Base-by-base conservation (phyloP, 306 rosid species). In the Senna tora region DNA sequence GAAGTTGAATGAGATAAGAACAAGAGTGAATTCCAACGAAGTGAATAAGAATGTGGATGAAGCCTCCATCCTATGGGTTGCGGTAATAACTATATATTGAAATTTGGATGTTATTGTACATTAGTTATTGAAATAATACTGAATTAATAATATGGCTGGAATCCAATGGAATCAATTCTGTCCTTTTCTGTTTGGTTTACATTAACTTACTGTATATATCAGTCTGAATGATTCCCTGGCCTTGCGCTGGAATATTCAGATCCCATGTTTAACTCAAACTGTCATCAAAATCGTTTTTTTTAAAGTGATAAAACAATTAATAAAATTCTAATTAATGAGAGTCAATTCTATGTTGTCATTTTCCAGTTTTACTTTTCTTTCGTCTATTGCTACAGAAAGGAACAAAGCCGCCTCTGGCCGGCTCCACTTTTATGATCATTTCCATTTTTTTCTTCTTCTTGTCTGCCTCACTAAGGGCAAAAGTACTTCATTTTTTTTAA, bases 321-420 rank as follows among this genome's bases (percentile, higher is more conserved):
- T n/a, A n/a, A n/a, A n/a, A n/a, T n/a, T n/a, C n/a, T n/a, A n/a
- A n/a, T n/a, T n/a, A n/a, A n/a, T n/a, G n/a, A 25, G 30, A 33
- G 25, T 39, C 15, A 69, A 36, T 5, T 3, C 16, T 25, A 25
- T 25, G n/a, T 55, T 32, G 77, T 75, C 47, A 14, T 65, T 57
- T 49, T 50, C 17, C n/a, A 11, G 6, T 71, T 0, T 33, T n/a
- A 3, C 30, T 53, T n/a, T 55, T 64, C 55, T 41, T 65, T 80
- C 65, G 78, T 71, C 77, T n/a, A 14, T 9, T 34, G 55, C 36
- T 58, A 7, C 15, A 65, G 13, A 4, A 17, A 51, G 43, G 43
- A 46, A 62, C 11, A 5, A 39, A 53, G 64, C 79, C 73, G 65
- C 6, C 78, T 34, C 19, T 42, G 68, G 75, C 72, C 79, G 75